Base-by-base conservation (phyloP, 2,329 filamentous ascomycete species). In the Venturiaceae sp. region DNA sequence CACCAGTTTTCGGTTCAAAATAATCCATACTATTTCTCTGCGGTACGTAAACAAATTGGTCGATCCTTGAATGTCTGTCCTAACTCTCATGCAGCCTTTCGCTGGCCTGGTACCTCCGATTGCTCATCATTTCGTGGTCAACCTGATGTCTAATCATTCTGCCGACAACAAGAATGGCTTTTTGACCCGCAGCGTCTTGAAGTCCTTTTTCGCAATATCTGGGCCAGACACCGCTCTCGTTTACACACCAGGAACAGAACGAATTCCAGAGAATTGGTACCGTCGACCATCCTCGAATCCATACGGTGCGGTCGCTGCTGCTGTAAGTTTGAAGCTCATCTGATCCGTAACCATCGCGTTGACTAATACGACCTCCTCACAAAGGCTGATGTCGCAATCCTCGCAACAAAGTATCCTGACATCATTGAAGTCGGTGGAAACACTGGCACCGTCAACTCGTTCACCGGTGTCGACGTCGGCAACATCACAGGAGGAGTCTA, bases 181-280 rank as follows among this genome's bases (percentile, higher is more conserved):
- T 26, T 64, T 74, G 7, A 68, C 71, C 62, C 66, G 69, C 57
- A 63, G 70, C 8, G 66, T 69, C 1, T 63, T 76, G 14, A 75
- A 73, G 63, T 69, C 67, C 53, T 75, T 75, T 66, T 70, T 68
- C 60, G 66, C 71, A 55, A 66, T 76, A 44, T 63, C 61, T 5
- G 72, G 70, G 19, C 60, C 65, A 1, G 66, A 67, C 5, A 64
- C 67, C 33, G 66, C 67, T 60, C 66, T 69, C 57, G 52, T 54
- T 6, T 70, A 69, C 63, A 66, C 63, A 1, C 65, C 63, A 9
- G 74, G 72, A 26, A 58, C 70, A 44, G 74, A 77, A 63, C 64
- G 67, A 8, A 74, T 77, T 58, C 74, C 75, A 2, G 66, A 74
- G 36, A 74, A 76, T 63, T 71, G 67, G 68, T 71, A 69, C 62